Conservation (phyloP, 1,139 yeast genomes). For the Yamadazyma jaroonii region DNA sequence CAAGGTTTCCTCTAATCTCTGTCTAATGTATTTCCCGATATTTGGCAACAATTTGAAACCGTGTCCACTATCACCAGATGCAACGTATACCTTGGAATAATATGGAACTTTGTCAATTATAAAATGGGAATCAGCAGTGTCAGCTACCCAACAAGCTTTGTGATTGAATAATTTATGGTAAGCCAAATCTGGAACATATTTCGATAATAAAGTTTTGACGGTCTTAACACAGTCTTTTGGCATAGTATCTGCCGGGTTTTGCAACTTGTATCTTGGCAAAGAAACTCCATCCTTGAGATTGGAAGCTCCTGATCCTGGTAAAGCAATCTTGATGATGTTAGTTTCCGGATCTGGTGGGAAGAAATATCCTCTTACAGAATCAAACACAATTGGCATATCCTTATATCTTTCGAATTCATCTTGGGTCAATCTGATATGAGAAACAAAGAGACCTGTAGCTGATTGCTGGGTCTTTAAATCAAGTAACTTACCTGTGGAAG, state of each 20-base stretch:
- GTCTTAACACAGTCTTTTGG: conserved; percentile 18
- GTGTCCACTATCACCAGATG: conserved; percentile 17
- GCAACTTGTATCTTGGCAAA: conserved; percentile 14
- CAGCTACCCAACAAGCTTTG: conserved; percentile 23
- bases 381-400: conserved; percentile 36
- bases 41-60: conserved; percentile 15
- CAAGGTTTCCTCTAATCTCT: conserved; percentile 21
- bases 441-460: conserved; percentile 36
- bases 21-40: conserved; percentile 11
- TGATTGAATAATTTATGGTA: conserved; percentile 15
- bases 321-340: conserved; percentile 14
- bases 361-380: conserved; percentile 24
- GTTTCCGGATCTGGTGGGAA: conserved; percentile 22
- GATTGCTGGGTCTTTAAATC: conserved; percentile 28
- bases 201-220: conserved; percentile 23
- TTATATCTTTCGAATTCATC: conserved; percentile 28
- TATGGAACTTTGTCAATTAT: conserved; percentile 12
- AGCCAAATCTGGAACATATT: conserved; percentile 12
- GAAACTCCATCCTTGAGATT: conserved; percentile 17
- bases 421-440: conserved; percentile 31
- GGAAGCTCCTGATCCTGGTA: conserved; percentile 10
- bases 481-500: conserved; percentile 25
- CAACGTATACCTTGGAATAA: conserved; percentile 9
- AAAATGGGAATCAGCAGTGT: conserved; percentile 12
- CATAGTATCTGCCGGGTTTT: conserved; percentile 20